These are phyloP conservation scores for Carex sylvatica DNA, from an alignment of 202 grass and related monocot species.

Conservation along the genomic window DNA sequence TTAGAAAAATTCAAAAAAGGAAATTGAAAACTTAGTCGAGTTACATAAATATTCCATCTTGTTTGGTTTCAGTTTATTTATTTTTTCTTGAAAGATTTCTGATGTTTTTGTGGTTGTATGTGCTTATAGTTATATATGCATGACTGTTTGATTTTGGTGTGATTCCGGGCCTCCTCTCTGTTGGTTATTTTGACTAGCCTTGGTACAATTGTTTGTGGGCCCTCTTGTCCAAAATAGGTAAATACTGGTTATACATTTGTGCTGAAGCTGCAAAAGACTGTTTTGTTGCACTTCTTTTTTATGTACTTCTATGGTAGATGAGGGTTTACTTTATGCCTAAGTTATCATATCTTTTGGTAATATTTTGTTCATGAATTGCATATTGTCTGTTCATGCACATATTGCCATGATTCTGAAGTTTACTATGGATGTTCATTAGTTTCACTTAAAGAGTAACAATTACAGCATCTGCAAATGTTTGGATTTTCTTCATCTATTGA, in stretches of 20 bases:
- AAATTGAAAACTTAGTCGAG: not conserved
- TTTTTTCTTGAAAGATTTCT: not conserved
- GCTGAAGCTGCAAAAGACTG: not conserved
- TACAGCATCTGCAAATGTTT: not conserved
- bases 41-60: not conserved
- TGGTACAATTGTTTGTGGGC: not conserved
- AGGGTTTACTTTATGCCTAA: not conserved
- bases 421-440: not conserved
- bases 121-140: not conserved
- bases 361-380: not conserved
- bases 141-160: not conserved
- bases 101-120: not conserved
- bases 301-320: not conserved
- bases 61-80: not conserved
- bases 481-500: not conserved
- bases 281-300: not conserved
- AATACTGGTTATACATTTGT: not conserved
- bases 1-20: not conserved
- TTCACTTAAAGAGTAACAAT: not conserved
- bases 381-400: not conserved
- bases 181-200: not conserved
- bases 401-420: not conserved
- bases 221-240: not conserved
- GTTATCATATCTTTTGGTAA: not conserved
- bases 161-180: not conserved